A percentile compares a stretch with the other conserved stretches of the same genome.
phyloP scores from a whole-genome alignment of 495 filamentous ascomycete genomes.

The Aspergillus sclerotioniger region DNA sequence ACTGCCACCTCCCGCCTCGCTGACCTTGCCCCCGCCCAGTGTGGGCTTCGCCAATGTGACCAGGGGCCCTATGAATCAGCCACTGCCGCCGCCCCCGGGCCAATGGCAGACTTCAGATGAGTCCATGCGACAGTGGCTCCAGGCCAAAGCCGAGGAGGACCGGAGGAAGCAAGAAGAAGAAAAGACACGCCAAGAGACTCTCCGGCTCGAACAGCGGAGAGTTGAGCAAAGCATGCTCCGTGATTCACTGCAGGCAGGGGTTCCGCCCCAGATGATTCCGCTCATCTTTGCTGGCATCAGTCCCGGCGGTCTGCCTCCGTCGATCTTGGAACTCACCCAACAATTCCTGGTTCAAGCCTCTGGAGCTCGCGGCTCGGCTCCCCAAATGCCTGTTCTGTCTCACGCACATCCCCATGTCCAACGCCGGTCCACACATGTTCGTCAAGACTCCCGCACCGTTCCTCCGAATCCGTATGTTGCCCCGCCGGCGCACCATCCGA shows the following conservation, averaged over 20 bases:
- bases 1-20: conserved; percentile 38
- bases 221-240: conserved; percentile 82
- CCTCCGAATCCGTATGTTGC: conserved; percentile 39
- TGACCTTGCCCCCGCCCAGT: conserved; percentile 37
- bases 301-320: conserved; percentile 58
- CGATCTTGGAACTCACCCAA: conserved; percentile 70
- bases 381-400: conserved; percentile 40
- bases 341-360: conserved; percentile 52
- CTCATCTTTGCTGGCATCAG: conserved; percentile 85
- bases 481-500: conserved; percentile 21
- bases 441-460: conserved; percentile 28
- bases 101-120: conserved; percentile 77
- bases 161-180: conserved; percentile 83
- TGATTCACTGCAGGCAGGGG: conserved; percentile 73
- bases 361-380: conserved; percentile 37
- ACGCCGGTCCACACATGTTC: conserved; percentile 17
- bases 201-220: conserved; percentile 75
- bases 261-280: conserved; percentile 84
- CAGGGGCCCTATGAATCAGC: conserved; percentile 23
- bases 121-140: conserved; percentile 76
- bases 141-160: conserved; percentile 83
- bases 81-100: conserved; percentile 67
- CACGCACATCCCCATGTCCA: conserved; percentile 10
- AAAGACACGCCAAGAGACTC: conserved; percentile 75
- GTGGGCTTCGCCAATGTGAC: conserved; percentile 40